Evolutionary conservation across 371 early-diverging fungal genomes (phyloP).

Genomic region (Dichotomocladium elegans): DNA sequence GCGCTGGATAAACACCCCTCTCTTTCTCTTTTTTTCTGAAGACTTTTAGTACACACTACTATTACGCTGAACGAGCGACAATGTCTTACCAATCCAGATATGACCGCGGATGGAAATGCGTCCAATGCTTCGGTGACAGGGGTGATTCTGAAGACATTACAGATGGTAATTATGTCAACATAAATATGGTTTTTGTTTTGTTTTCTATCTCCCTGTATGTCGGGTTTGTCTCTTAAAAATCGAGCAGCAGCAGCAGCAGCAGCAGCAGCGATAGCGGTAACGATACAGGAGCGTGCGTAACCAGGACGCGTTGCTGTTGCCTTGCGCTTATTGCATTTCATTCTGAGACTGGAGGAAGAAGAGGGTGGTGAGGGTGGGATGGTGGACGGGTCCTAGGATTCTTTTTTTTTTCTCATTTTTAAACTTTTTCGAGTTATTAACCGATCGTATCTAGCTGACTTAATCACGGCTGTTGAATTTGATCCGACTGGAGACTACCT

Average conservation of each 20-base stretch:
- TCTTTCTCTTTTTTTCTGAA: not conserved
- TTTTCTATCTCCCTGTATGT: not conserved
- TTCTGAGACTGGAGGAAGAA: too few relatives aligned
- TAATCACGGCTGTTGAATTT: conserved; percentile 97
- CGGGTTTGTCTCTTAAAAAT: not conserved
- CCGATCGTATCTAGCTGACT: conserved; percentile 88
- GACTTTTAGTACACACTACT: not conserved
- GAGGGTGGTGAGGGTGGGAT: not conserved
- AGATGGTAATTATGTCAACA: conserved; percentile 69
- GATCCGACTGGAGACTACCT: conserved; percentile 95
- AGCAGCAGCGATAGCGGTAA: too few relatives aligned
- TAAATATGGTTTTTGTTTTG: not conserved
- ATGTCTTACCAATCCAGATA: conserved; percentile 17
- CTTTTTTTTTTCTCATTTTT: not conserved
- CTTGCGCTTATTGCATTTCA: too few relatives aligned
- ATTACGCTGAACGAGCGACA: not conserved
- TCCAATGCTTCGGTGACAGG: conserved; percentile 97
- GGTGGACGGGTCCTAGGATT: not conserved
- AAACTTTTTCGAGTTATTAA: too few relatives aligned
- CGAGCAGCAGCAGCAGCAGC: too few relatives aligned
- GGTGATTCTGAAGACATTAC: conserved; percentile 94
- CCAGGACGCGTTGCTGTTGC: too few relatives aligned
- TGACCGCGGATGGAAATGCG: conserved; percentile 87
- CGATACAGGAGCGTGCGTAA: too few relatives aligned
- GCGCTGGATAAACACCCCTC: not conserved